phyloP scores from a whole-genome alignment of 2,329 filamentous ascomycete genomes.

The Pestalotiopsis sp. region DNA sequence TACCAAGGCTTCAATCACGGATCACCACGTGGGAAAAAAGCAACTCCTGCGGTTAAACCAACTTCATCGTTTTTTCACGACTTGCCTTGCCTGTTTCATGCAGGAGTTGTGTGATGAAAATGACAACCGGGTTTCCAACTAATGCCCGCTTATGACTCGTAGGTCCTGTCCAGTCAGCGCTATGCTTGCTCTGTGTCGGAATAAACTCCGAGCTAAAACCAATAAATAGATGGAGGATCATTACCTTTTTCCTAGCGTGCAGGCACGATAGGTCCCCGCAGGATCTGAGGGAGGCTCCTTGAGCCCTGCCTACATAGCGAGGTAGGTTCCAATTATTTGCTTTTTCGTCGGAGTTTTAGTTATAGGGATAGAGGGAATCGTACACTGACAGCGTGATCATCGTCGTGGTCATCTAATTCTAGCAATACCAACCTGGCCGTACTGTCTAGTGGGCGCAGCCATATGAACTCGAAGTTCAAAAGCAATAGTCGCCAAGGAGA shows the following conservation, averaged over 20 bases:
- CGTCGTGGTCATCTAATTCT: too few relatives aligned
- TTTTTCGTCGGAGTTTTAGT: not conserved
- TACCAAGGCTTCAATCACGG: not conserved
- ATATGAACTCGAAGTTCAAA: too few relatives aligned
- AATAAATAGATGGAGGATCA: not conserved
- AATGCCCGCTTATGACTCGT: not conserved
- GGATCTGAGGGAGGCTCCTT: not conserved
- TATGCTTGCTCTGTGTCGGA: not conserved
- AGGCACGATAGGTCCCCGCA: not conserved
- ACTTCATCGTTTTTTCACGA: not conserved
- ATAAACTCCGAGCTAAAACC: not conserved
- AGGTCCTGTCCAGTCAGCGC: not conserved
- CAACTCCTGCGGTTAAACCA: not conserved
- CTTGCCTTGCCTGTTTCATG: not conserved
- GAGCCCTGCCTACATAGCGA: not conserved
- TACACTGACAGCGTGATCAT: too few relatives aligned
- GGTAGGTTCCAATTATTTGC: not conserved
- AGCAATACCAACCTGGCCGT: too few relatives aligned
- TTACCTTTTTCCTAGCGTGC: not conserved
- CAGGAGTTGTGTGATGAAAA: not conserved
- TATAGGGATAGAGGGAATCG: not conserved
- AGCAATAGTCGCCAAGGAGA: too few relatives aligned
- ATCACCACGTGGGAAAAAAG: not conserved
- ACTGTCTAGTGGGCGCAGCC: too few relatives aligned
- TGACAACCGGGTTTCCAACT: not conserved